Evolutionary conservation across 2,329 filamentous ascomycete species (phyloP).

Genomic region (Xylariaceae sp.): DNA sequence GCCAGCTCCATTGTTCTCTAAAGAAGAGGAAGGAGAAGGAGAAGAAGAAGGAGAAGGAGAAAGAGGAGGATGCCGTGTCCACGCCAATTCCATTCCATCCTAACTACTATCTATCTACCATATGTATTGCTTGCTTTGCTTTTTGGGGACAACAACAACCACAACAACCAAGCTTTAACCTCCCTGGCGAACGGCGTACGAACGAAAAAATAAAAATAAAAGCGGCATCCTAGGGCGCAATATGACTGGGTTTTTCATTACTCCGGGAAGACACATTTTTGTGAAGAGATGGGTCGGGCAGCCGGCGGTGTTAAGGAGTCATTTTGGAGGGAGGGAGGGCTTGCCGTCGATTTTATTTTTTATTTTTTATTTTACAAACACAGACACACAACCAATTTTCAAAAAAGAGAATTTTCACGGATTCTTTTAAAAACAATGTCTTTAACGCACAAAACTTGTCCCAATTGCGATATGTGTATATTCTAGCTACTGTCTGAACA

Average conservation of each 20-base stretch:
- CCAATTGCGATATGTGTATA: constrained; percentile 23
- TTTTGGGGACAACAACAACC: constrained; percentile 23
- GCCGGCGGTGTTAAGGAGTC: constrained; percentile 31
- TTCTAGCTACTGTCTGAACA: constrained; percentile 14
- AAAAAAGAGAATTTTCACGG: constrained; percentile 18
- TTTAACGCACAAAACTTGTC: too few relatives aligned
- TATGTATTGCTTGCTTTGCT: constrained; percentile 29
- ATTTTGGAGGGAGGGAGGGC: constrained; percentile 5
- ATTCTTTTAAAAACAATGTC: constrained; percentile 12
- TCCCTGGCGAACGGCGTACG: constrained; percentile 40
- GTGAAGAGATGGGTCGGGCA: constrained; percentile 28
- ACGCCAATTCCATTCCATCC: constrained; percentile 24
- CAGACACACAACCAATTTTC: constrained; percentile 4
- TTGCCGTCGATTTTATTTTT: constrained; percentile 18
- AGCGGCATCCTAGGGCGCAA: constrained; percentile 33
- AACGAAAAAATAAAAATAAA: constrained; percentile 32
- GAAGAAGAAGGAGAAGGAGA: background rate
- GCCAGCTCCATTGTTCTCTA: constrained; percentile 11
- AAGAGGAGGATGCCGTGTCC: constrained; percentile 22
- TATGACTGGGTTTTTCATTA: constrained; percentile 27
- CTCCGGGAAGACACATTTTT: constrained; percentile 26
- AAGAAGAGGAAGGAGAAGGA: too few relatives aligned
- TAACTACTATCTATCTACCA: constrained; percentile 11
- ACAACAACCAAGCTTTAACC: constrained; percentile 28
- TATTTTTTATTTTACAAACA: background rate